Evolutionary conservation across 768 basidiomycete genomes (phyloP), one percentile per base, ranked within the genome.

Genomic region (Fomitopsis serialis): DNA sequence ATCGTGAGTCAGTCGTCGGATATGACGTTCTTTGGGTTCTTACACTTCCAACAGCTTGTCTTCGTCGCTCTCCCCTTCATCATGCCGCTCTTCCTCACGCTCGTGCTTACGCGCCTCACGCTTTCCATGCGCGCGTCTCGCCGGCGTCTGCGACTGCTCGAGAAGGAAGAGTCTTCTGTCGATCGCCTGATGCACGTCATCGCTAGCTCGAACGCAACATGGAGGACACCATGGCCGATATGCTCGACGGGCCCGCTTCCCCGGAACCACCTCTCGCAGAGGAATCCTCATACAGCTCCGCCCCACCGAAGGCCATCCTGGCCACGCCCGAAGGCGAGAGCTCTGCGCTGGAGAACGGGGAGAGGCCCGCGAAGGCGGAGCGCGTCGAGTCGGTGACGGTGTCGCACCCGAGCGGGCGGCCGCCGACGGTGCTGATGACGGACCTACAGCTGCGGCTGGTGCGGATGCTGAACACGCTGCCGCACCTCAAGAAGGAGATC

Each of bases 401-500:
- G 36, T 3, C 22, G 45, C 42, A 77, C 52, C 78, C 77, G 22
- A 66, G 19, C 4, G 40, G 47, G n/a, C 25, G 23, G 15, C 12
- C 24, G 43, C 65, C 64, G 17, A 43, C 78, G 25, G 70, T 91
- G 23, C 78, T 17, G 71, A 78, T 1, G 36, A 54, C 46, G 46
- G 60, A 58, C 36, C 62, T 75, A 11, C 90, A 93, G 62, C 74
- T 67, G 15, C 72, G 70, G 53, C 82, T 87, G 32, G 79, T 79
- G 5, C 68, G 68, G 6, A 77, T 73, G 66, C 72, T 93, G 36
- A 92, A 92, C 66, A 72, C 71, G 42, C 76, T 92, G 11, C 87
- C 88, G 0, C 68, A 73, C 27, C 63, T 92, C 45, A 76, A 81
- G 72, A 92, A 92, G 68, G 78, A 87, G 58, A 66, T 79, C 19